Conservation (phyloP, 2,329 filamentous ascomycete species). For the Mariannaea elegans region DNA sequence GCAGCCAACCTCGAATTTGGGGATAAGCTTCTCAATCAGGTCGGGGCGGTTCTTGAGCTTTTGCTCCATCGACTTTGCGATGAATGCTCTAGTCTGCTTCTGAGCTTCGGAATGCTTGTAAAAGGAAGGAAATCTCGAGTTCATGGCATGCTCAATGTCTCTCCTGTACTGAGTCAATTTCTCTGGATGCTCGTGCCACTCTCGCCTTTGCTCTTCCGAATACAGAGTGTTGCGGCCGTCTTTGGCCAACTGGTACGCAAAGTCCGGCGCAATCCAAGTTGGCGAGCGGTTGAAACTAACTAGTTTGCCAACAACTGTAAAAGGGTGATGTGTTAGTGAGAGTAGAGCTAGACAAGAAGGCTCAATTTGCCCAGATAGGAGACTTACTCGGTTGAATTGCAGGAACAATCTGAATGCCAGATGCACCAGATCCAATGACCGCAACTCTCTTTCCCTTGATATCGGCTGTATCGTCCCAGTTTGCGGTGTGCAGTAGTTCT, state of each 20-base stretch:
- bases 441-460: not conserved
- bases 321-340: too few species aligned
- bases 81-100: not conserved
- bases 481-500: conserved; percentile 4
- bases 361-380: not conserved
- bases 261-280: too few species aligned
- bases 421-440: not conserved
- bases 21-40: not conserved
- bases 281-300: too few species aligned
- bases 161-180: too few species aligned
- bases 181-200: too few species aligned
- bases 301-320: too few species aligned
- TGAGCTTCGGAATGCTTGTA: not conserved
- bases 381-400: not conserved
- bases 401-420: conserved; percentile 1
- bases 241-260: too few species aligned
- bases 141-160: conserved; percentile 2
- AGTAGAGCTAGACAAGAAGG: too few species aligned
- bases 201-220: too few species aligned
- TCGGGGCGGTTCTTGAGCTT: not conserved
- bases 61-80: not conserved
- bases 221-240: too few species aligned
- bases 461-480: not conserved
- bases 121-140: conserved; percentile 1
- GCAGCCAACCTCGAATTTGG: not conserved